Base-by-base conservation (phyloP, 768 basidiomycete species). In the Boletus eberwhitei region DNA sequence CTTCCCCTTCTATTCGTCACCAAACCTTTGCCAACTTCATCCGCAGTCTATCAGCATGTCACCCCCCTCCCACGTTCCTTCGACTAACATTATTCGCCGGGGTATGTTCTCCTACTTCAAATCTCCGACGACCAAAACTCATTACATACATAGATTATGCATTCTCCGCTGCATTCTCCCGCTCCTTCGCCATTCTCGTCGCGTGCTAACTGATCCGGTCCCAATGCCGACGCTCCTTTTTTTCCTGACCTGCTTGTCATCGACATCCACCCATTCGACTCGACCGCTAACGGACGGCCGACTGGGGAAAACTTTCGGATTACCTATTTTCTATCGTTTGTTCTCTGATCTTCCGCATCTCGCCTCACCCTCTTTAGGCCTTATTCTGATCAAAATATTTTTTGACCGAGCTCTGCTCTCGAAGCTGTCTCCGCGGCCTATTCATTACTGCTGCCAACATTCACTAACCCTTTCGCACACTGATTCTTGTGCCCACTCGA, bases 101-200 rank as follows among this genome's bases (percentile, higher is more conserved):
- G 60, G 66, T 68, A 57, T 29, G 50, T 6, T 34, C 34, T 21
- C 17, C 14, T n/a, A n/a, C 12, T 44, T 35, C 7, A 12, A 38
- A 13, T 11, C 5, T 11, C 51, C 2, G 13, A 45, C 12, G 21
- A 42, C 21, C 29, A 37, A 48, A 40, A 36, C 42, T 50, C 11
- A 52, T 52, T 22, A 1, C 12, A 13, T 31, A 1, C 21, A 21
- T 6, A 65, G 63, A 49, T 46, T 38, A 31, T 34, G 37, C 21
- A 4, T 46, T 48, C 37, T 21, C 43, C 12, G 22, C 24, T 22
- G 34, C 34, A 50, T 19, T 9, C 36, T 34, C 32, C 29, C 55
- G 8, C 55, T 62, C 57, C 19, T 53, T 67, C 8, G 4, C 26
- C 4, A 5, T 26, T 35, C 53, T 24, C 21, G 11, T 44, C 32